These are phyloP conservation scores for Sesbania bispinosa DNA, from an alignment of 306 rosid genomes.

Conservation along the genomic window DNA sequence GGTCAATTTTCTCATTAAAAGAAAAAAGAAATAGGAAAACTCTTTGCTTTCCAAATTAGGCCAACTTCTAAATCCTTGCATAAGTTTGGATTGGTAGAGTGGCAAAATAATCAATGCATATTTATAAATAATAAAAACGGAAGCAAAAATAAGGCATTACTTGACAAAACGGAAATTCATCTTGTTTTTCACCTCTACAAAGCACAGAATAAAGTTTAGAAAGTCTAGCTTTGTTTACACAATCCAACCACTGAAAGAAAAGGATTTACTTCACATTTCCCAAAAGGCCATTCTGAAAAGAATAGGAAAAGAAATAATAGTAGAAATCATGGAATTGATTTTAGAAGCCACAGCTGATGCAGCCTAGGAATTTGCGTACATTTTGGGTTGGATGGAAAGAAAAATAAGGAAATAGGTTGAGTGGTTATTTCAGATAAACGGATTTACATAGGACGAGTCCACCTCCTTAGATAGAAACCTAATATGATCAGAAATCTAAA, in stretches of 20 bases:
- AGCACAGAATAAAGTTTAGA: neutral
- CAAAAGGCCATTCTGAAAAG: neutral
- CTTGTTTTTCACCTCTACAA: neutral
- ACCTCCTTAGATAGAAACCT: neutral
- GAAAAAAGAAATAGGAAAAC: neutral
- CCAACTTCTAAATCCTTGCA: neutral
- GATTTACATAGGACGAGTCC: neutral
- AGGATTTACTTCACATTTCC: too few species aligned
- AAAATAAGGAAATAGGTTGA: neutral
- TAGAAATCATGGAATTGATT: neutral
- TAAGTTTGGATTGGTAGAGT: too few species aligned
- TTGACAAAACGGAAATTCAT: too few species aligned
- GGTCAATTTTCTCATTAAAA: too few species aligned
- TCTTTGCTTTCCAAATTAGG: neutral
- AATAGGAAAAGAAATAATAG: neutral
- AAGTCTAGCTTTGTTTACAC: too few species aligned
- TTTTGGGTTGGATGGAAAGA: neutral
- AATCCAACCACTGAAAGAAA: too few species aligned
- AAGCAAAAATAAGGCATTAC: too few species aligned
- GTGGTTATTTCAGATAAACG: neutral
- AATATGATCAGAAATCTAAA: neutral
- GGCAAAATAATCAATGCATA: too few species aligned
- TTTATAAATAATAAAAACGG: too few species aligned
- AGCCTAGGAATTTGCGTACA: neutral
- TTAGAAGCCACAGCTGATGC: neutral